Evolutionary conservation across 1,139 yeast species (phyloP).

Genomic region (Zygosaccharomyces pseudobailii): DNA sequence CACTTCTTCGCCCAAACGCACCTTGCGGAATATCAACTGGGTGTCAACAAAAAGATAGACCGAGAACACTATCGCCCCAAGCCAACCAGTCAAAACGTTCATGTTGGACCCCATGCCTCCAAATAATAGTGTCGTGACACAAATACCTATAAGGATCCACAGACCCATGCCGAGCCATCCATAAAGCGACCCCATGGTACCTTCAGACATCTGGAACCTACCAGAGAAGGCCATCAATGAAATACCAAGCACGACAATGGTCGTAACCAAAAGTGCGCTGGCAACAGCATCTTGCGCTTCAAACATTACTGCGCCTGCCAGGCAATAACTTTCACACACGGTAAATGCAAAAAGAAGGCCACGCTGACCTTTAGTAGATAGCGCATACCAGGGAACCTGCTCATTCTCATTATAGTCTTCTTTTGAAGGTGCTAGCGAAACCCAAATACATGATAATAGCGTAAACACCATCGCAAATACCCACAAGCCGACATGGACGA

Average conservation of each 20-base stretch:
- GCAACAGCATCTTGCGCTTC: constrained; percentile 62
- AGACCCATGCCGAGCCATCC: constrained; percentile 49
- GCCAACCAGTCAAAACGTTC: constrained; percentile 61
- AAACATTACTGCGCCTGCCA: constrained; percentile 64
- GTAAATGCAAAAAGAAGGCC: constrained; percentile 63
- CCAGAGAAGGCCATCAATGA: constrained; percentile 77
- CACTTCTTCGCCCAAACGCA: constrained; percentile 81
- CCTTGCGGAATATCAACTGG: constrained; percentile 72
- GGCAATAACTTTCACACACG: constrained; percentile 63
- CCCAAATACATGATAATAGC: constrained; percentile 51
- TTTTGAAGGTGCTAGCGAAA: constrained; percentile 54
- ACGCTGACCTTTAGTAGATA: constrained; percentile 42
- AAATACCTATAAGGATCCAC: constrained; percentile 69
- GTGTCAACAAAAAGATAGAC: constrained; percentile 77
- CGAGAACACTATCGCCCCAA: constrained; percentile 75
- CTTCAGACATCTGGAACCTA: constrained; percentile 71
- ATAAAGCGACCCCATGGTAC: constrained; percentile 52
- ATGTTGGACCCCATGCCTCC: constrained; percentile 55
- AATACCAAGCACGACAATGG: constrained; percentile 66
- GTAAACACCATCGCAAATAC: constrained; percentile 54
- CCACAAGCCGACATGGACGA: constrained; percentile 57
- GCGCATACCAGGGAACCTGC: constrained; percentile 31
- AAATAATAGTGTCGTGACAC: constrained; percentile 64
- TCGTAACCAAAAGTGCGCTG: constrained; percentile 68
- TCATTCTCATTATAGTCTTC: constrained; percentile 49